phyloP scores from a whole-genome alignment of 2,329 filamentous ascomycete genomes.

The Paracorniculantispora psalliotae region DNA sequence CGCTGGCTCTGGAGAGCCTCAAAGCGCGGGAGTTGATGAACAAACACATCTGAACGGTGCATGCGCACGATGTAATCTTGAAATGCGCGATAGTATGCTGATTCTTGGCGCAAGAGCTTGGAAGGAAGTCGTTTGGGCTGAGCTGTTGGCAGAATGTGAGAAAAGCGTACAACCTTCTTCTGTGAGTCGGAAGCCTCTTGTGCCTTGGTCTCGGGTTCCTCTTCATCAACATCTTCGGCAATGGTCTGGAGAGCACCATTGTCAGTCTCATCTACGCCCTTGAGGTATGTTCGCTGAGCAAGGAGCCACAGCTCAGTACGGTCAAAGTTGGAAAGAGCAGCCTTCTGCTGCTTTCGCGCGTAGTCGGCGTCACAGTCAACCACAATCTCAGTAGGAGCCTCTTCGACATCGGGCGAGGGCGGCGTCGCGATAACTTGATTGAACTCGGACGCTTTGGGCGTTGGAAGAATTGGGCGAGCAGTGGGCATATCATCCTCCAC shows the following conservation, averaged over 20 bases:
- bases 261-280: constrained; percentile 53
- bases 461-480: constrained; percentile 45
- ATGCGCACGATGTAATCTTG: constrained; percentile 65
- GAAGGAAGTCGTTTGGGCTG: constrained; percentile 48
- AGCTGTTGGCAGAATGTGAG: constrained; percentile 44
- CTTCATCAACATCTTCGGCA: constrained; percentile 29
- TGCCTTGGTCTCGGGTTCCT: constrained; percentile 20
- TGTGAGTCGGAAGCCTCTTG: constrained; percentile 22
- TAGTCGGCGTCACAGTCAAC: constrained; percentile 73
- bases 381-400: constrained; percentile 60
- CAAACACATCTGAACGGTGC: constrained; percentile 68
- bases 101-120: constrained; percentile 55
- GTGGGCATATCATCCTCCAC: constrained; percentile 61
- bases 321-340: constrained; percentile 69
- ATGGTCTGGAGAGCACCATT: constrained; percentile 34
- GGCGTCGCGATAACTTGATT: constrained; percentile 29
- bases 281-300: constrained; percentile 73
- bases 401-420: constrained; percentile 45
- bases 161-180: constrained; percentile 76
- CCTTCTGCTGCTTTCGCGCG: constrained; percentile 64
- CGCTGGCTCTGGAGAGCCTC: constrained; percentile 84
- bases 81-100: constrained; percentile 85
- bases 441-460: constrained; percentile 27
- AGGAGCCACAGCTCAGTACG: constrained; percentile 82
- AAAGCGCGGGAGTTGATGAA: constrained; percentile 78